Base-by-base conservation (phyloP, 139 green algal genomes). In the Marvania coccoides region DNA sequence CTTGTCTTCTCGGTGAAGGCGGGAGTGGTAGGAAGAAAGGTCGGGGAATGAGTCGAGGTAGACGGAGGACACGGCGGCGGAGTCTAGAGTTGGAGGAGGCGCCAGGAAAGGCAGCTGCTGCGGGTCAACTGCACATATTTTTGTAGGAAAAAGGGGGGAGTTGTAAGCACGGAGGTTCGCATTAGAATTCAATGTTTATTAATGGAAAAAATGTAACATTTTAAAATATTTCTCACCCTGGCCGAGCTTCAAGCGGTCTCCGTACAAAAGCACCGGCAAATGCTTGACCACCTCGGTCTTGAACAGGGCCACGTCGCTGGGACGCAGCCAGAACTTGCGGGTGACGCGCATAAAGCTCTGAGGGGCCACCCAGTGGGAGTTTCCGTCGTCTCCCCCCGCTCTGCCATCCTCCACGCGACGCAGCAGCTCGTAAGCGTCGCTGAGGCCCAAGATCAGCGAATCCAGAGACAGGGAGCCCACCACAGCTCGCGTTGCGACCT, bases 211-310 rank as follows among this genome's bases (percentile, higher is more conserved):
- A n/a, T n/a, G n/a, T n/a, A n/a, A n/a, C n/a, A n/a, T n/a, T n/a
- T n/a, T n/a, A n/a, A n/a, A n/a, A n/a, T n/a, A n/a, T n/a, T n/a
- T n/a, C n/a, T n/a, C n/a, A n/a, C n/a, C n/a, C n/a, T n/a, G n/a
- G 12, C 36, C 65, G 31, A 72, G 47, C 34, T 68, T 71, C 4
- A 48, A 31, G 6, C 67, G 65, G 19, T 77, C 60, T 13, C 82
- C 87, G 53, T 82, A 95, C 31, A 95, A 80, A 38, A 93, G 83
- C n/a, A 95, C 46, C 3, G 88, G 88, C 51, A 95, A 75, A 61
- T 95, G 83, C 13, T 71, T 74, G 30, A 90, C 66, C 5, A 92
- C 74, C 7, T 76, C 60, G 5, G 64, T 60, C 73, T 91, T 90
- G 37, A 93, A 64, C 2, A 63, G 35, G 42, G 84, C 57, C 36